Evolutionary conservation across 1,284 basidiomycete species (phyloP).

Genomic region (Phaffia rhodozyma): DNA sequence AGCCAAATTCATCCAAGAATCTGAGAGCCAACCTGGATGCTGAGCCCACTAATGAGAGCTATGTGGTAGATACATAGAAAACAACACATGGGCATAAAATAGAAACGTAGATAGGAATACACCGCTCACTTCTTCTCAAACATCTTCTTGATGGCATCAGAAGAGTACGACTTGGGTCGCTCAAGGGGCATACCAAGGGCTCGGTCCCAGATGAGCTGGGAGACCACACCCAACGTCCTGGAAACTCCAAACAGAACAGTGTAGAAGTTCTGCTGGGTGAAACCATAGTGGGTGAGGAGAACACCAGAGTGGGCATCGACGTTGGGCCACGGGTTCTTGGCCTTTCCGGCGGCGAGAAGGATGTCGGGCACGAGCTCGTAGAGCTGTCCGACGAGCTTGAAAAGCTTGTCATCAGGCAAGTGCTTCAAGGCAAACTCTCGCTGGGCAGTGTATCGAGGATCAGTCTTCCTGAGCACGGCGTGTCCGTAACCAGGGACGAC

Average conservation of each 20-base stretch:
- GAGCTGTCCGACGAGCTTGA: slow-evolving; percentile 85
- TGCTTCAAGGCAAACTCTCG: slow-evolving; percentile 88
- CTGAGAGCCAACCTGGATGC: too few species aligned
- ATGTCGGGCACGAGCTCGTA: slow-evolving; percentile 89
- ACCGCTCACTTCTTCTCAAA: too few species aligned
- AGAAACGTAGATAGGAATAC: too few species aligned
- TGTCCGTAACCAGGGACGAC: slow-evolving; percentile 94
- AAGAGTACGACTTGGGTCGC: slow-evolving; percentile 69
- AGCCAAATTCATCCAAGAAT: too few species aligned
- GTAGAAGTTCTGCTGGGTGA: slow-evolving; percentile 84
- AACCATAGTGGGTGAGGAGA: slow-evolving; percentile 59
- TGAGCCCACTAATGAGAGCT: too few species aligned
- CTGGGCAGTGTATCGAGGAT: slow-evolving; percentile 93
- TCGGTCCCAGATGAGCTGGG: slow-evolving; percentile 88
- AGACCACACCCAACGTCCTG: slow-evolving; percentile 65
- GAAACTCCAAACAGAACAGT: slow-evolving; percentile 96
- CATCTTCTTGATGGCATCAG: slow-evolving; percentile 18
- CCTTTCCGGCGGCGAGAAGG: slow-evolving; percentile 84
- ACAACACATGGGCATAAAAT: too few species aligned
- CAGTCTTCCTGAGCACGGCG: slow-evolving; percentile 92
- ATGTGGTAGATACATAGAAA: too few species aligned
- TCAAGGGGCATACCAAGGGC: slow-evolving; percentile 84
- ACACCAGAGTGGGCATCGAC: slow-evolving; percentile 45
- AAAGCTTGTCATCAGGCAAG: slow-evolving; percentile 71
- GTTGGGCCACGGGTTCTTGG: slow-evolving; percentile 71